Evolutionary conservation across 805 yeast species (phyloP).

Genomic region (Candida orba): DNA sequence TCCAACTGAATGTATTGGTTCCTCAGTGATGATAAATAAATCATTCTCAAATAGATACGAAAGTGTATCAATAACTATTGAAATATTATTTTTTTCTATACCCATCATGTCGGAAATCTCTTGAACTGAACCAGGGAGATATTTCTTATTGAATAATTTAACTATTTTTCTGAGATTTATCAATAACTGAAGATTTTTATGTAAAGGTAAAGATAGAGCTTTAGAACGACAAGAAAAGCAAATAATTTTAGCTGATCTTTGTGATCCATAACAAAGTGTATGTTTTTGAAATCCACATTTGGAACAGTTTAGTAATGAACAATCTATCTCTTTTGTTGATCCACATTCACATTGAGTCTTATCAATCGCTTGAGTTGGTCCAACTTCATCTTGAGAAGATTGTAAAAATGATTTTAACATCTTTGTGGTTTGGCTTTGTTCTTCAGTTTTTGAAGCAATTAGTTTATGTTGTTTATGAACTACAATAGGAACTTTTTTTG

Average conservation of each 20-base stretch:
- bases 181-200: constrained; percentile 22
- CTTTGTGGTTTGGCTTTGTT: constrained; percentile 28
- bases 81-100: constrained; percentile 5
- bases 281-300: constrained; percentile 28
- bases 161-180: constrained; percentile 31
- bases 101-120: constrained; percentile 14
- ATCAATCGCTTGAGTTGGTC: constrained; percentile 25
- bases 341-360: constrained; percentile 24
- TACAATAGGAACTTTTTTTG: background rate
- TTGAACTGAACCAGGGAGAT: constrained; percentile 17
- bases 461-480: background rate
- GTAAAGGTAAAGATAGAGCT: constrained; percentile 11
- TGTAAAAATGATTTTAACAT: constrained; percentile 24
- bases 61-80: constrained; percentile 7
- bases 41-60: constrained; percentile 9
- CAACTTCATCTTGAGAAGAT: constrained; percentile 17
- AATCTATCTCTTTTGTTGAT: constrained; percentile 16
- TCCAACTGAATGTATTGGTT: constrained; percentile 5
- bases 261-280: constrained; percentile 28
- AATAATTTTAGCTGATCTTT: constrained; percentile 7
- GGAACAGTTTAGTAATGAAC: constrained; percentile 19
- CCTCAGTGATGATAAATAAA: constrained; percentile 5
- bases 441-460: constrained; percentile 1
- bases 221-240: constrained; percentile 25
- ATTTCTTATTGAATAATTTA: constrained; percentile 19